phyloP scores from a whole-genome alignment of 148 eudicot genomes.

The Gaultheria prostrata region DNA sequence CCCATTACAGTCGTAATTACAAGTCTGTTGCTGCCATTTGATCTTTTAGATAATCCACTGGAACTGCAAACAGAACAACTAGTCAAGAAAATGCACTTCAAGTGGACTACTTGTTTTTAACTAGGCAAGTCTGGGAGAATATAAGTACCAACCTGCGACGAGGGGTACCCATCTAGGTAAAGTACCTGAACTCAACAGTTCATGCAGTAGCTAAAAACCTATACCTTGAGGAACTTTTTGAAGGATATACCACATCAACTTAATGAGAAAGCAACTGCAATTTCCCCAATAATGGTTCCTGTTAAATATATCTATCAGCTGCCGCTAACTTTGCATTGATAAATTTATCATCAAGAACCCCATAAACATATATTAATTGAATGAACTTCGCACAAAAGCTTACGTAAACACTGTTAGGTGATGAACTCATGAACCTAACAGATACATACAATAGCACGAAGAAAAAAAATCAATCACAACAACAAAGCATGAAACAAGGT shows the following conservation, averaged over 20 bases:
- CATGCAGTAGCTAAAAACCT: slow-evolving; percentile 31
- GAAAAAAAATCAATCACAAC: neutral
- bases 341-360: neutral
- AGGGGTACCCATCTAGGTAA: slow-evolving; percentile 41
- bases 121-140: neutral
- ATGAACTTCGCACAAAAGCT: neutral
- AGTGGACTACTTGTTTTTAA: neutral
- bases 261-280: slow-evolving; percentile 9
- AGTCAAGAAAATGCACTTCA: slow-evolving; percentile 1
- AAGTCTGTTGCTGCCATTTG: slow-evolving; percentile 49
- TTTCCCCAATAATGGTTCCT: slow-evolving; percentile 19
- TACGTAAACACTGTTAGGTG: neutral
- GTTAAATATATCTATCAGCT: neutral
- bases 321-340: neutral
- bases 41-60: slow-evolving; percentile 51
- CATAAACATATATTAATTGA: neutral
- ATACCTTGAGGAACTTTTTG: slow-evolving; percentile 24
- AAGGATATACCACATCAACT: slow-evolving; percentile 8
- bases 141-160: slow-evolving; percentile 48
- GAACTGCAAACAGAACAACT: slow-evolving; percentile 35
- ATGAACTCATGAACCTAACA: neutral
- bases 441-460: neutral
- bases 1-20: slow-evolving; percentile 55
- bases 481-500: neutral
- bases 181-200: slow-evolving; percentile 29